A percentile compares a stretch with the other conserved stretches of the same genome.
Conservation (phyloP, 495 filamentous ascomycete species). For the Penicillium mononematosum region DNA sequence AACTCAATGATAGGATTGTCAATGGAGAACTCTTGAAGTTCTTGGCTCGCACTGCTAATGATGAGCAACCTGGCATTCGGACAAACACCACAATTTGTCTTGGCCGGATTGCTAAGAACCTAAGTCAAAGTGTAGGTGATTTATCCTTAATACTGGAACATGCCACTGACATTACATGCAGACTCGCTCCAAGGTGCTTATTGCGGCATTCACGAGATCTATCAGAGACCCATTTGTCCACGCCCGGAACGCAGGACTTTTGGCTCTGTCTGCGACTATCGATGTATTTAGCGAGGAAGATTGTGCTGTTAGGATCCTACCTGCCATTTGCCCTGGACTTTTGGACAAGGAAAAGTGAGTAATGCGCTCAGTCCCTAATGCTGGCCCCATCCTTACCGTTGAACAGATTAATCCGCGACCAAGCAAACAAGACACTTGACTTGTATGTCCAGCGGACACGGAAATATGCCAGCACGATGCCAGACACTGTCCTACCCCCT, state of each 20-base stretch:
- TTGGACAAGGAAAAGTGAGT: slow-evolving; percentile 83
- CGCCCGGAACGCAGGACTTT: slow-evolving; percentile 80
- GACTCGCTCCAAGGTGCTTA: slow-evolving; percentile 83
- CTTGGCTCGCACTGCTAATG: slow-evolving; percentile 93
- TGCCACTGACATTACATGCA: slow-evolving; percentile 29
- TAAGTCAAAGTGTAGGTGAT: slow-evolving; percentile 64
- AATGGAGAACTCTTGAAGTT: slow-evolving; percentile 91
- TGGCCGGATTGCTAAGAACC: slow-evolving; percentile 88
- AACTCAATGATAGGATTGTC: slow-evolving; percentile 86
- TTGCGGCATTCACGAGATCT: slow-evolving; percentile 85
- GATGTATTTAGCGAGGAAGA: slow-evolving; percentile 90
- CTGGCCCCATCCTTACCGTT: not conserved
- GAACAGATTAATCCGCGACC: slow-evolving; percentile 71
- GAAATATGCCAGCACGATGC: slow-evolving; percentile 71
- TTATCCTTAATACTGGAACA: not conserved
- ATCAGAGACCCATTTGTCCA: slow-evolving; percentile 93
- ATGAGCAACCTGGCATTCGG: slow-evolving; percentile 94
- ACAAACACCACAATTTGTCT: slow-evolving; percentile 98
- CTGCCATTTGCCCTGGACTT: slow-evolving; percentile 74
- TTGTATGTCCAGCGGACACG: slow-evolving; percentile 81
- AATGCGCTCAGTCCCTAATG: not conserved
- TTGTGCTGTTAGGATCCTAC: slow-evolving; percentile 78
- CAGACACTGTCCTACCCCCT: slow-evolving; percentile 70
- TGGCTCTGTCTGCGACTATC: slow-evolving; percentile 79
- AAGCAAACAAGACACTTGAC: slow-evolving; percentile 88